Percentiles rank a stretch among this genome's conserved stretches.
phyloP scores from a whole-genome alignment of 2,329 filamentous ascomycete genomes.

The Colletotrichum caudatum region DNA sequence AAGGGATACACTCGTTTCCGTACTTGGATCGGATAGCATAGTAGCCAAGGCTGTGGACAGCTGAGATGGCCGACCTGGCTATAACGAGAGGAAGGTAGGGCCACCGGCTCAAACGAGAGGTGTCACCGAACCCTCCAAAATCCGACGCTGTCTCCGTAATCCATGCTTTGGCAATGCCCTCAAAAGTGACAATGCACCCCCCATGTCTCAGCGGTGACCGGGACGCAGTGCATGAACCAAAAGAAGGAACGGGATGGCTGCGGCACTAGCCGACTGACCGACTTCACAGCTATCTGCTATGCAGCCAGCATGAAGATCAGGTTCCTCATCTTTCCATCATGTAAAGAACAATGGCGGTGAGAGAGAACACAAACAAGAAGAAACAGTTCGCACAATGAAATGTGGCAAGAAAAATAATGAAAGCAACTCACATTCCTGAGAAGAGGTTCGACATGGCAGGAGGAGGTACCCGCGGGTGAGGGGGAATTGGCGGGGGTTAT shows the following conservation, averaged over 20 bases:
- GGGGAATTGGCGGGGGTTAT: conserved; percentile 44
- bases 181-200: conserved; percentile 34
- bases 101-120: not conserved
- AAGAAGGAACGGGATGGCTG: conserved; percentile 27
- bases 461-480: conserved; percentile 39
- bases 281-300: conserved; percentile 40
- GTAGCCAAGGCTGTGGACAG: not conserved
- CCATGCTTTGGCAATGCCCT: conserved; percentile 15
- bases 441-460: conserved; percentile 70
- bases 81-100: not conserved
- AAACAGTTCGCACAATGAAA: conserved; percentile 25
- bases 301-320: conserved; percentile 18
- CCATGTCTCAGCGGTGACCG: conserved; percentile 35
- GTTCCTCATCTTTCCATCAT: conserved; percentile 12
- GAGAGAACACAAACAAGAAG: not conserved
- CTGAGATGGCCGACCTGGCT: not conserved
- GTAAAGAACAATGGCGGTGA: not conserved
- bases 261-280: conserved; percentile 38
- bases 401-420: conserved; percentile 36
- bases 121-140: not conserved
- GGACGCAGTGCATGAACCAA: conserved; percentile 35
- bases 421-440: conserved; percentile 69
- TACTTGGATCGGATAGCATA: not conserved
- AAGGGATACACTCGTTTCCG: not conserved
- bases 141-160: not conserved